Evolutionary conservation across 106 monocot genomes (phyloP).

Genomic region (Dendrobium huoshanense): DNA sequence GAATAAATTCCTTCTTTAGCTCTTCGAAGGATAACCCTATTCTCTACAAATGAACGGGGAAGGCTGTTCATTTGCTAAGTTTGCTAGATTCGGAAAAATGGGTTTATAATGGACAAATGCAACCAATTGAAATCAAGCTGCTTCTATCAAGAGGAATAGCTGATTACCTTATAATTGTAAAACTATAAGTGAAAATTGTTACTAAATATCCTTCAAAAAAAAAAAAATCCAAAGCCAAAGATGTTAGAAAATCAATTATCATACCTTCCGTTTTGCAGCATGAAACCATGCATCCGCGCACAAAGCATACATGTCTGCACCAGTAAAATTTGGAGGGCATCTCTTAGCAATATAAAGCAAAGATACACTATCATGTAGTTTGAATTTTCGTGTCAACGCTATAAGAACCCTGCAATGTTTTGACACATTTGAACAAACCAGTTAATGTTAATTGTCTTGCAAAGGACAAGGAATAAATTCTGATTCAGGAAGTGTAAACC

Average conservation of each 20-base stretch:
- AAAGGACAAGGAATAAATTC: not conserved
- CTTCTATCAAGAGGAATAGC: not conserved
- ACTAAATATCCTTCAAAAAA: not conserved
- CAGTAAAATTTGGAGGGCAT: slow-evolving; percentile 90
- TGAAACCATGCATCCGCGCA: slow-evolving; percentile 99
- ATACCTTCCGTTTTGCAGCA: slow-evolving; percentile 80
- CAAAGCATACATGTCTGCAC: slow-evolving; percentile 97
- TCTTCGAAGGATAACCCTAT: no score
- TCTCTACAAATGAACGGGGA: no score
- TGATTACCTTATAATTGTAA: not conserved
- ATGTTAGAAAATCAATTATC: not conserved
- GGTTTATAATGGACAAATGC: not conserved
- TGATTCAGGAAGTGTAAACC: slow-evolving; percentile 27
- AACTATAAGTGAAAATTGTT: not conserved
- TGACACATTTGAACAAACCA: not conserved
- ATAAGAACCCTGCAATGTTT: slow-evolving; percentile 53
- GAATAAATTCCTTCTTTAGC: no score
- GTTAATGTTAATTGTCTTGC: not conserved
- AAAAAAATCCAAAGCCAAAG: not conserved
- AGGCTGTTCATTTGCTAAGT: no score
- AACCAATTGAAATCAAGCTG: not conserved
- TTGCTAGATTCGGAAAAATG: no score
- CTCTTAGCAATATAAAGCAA: slow-evolving; percentile 68
- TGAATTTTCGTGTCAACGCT: slow-evolving; percentile 85
- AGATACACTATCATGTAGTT: slow-evolving; percentile 71